Evolutionary conservation across 441 rosid species (phyloP).

Genomic region (Raphanus hybrid): DNA sequence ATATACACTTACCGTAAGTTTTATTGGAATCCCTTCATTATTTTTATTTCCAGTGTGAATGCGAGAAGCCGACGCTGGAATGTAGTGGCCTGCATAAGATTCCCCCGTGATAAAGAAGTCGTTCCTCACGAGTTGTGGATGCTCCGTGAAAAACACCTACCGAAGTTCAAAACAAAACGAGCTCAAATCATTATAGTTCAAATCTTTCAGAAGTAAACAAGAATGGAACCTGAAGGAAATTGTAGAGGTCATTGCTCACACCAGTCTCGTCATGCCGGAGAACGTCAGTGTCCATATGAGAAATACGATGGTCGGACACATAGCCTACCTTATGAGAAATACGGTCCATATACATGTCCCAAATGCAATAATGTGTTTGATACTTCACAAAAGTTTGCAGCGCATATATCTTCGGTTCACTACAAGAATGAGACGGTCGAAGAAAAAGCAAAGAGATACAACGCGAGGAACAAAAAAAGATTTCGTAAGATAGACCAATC

Average conservation of each 20-base stretch:
- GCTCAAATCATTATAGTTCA: not conserved
- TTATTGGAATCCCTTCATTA: slow-evolving; percentile 69
- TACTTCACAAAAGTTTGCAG: slow-evolving; percentile 33
- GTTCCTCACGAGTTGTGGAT: slow-evolving; percentile 58
- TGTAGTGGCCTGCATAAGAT: slow-evolving; percentile 87
- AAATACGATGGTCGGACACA: slow-evolving; percentile 28
- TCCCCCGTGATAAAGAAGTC: slow-evolving; percentile 88
- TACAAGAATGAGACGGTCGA: slow-evolving; percentile 19
- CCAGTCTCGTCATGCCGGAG: not conserved
- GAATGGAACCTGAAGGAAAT: slow-evolving; percentile 71
- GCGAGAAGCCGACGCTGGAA: slow-evolving; percentile 78
- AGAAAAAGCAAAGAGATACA: slow-evolving; percentile 8
- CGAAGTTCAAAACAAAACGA: not conserved
- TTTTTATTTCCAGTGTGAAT: slow-evolving; percentile 71
- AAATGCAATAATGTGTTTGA: slow-evolving; percentile 2
- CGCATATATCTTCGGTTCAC: slow-evolving; percentile 21
- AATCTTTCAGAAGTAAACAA: not conserved
- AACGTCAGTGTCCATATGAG: not conserved
- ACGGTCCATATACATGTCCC: slow-evolving; percentile 33
- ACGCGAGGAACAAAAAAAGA: slow-evolving; percentile 2
- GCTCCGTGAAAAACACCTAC: slow-evolving; percentile 70
- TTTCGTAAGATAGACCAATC: not conserved
- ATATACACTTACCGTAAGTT: slow-evolving; percentile 59
- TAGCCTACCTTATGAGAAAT: slow-evolving; percentile 30
- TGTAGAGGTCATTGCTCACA: slow-evolving; percentile 68